Conservation (phyloP, 495 filamentous ascomycete genomes). For the Penicillium canariense region DNA sequence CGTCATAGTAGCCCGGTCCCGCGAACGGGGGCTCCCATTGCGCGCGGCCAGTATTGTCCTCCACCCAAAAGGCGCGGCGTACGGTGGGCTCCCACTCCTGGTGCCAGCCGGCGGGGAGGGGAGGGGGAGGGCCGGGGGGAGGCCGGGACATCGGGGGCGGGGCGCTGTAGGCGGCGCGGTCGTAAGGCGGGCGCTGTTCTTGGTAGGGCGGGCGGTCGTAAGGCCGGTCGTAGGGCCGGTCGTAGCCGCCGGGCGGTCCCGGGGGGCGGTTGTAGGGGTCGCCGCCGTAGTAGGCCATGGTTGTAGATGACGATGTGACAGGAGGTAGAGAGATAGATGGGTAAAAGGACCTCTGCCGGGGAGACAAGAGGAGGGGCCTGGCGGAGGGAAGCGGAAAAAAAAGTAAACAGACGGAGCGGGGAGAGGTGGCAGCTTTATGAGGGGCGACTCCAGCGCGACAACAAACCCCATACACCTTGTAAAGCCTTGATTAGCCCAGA, state of each 20-base stretch:
- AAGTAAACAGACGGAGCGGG: too few species aligned
- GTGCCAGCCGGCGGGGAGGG: slow-evolving; percentile 57
- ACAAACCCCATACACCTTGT: not conserved
- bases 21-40: slow-evolving; percentile 56
- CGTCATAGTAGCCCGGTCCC: slow-evolving; percentile 16
- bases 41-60: slow-evolving; percentile 55
- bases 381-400: not conserved
- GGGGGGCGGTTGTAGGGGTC: slow-evolving; percentile 24
- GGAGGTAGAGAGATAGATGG: not conserved
- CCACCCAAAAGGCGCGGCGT: slow-evolving; percentile 60
- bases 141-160: slow-evolving; percentile 29
- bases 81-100: slow-evolving; percentile 56
- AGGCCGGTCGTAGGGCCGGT: slow-evolving; percentile 16
- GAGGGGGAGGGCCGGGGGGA: slow-evolving; percentile 42
- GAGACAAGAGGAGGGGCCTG: slow-evolving; percentile 5
- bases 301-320: slow-evolving; percentile 4
- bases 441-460: not conserved
- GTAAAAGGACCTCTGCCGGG: too few species aligned
- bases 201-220: slow-evolving; percentile 13
- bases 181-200: slow-evolving; percentile 9
- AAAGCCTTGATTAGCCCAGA: not conserved
- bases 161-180: slow-evolving; percentile 22
- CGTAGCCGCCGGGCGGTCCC: slow-evolving; percentile 3
- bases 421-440: not conserved
- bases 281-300: slow-evolving; percentile 33